Percentiles rank a stretch among this genome's conserved stretches.
Evolutionary conservation across 2,329 filamentous ascomycete species (phyloP).

Genomic region (Drechslerella dactyloides): DNA sequence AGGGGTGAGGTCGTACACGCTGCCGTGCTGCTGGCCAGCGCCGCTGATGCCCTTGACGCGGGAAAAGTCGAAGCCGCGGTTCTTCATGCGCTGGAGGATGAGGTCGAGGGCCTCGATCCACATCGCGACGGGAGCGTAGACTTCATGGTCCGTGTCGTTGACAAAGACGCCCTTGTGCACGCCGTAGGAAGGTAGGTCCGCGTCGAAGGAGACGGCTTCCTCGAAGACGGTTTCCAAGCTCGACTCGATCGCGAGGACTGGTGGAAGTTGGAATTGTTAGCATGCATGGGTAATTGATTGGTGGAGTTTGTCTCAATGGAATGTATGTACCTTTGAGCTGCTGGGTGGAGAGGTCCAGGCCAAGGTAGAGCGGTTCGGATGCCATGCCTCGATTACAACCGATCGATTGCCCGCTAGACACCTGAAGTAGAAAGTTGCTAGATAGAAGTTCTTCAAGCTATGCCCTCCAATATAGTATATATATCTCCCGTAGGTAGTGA

Average conservation of each 20-base stretch:
- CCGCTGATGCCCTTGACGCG: slow-evolving; percentile 83
- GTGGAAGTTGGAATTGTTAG: slow-evolving; percentile 10
- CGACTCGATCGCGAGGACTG: slow-evolving; percentile 82
- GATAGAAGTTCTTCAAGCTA: no score
- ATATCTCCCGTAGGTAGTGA: no score
- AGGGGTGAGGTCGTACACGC: slow-evolving; percentile 66
- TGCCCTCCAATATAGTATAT: no score
- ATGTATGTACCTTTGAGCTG: slow-evolving; percentile 85
- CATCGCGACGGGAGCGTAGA: slow-evolving; percentile 89
- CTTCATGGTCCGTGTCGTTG: slow-evolving; percentile 81
- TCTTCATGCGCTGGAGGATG: slow-evolving; percentile 74
- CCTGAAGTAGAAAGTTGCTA: no score
- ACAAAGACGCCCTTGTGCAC: slow-evolving; percentile 86
- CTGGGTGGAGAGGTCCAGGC: slow-evolving; percentile 95
- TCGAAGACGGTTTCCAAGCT: slow-evolving; percentile 80
- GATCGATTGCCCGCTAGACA: no score
- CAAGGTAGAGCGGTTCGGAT: slow-evolving; percentile 74
- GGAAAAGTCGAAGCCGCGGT: slow-evolving; percentile 73
- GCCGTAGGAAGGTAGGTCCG: slow-evolving; percentile 77
- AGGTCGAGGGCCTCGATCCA: slow-evolving; percentile 93
- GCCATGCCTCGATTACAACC: slow-evolving; percentile 56
- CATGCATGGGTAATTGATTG: slow-evolving; percentile 13
- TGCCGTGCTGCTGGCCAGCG: slow-evolving; percentile 96
- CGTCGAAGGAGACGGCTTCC: slow-evolving; percentile 94
- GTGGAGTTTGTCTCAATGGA: no score